Evolutionary conservation across 257 asterid species (phyloP), one percentile per base, ranked within the genome.

Genomic region (Buddleja alternifolia): DNA sequence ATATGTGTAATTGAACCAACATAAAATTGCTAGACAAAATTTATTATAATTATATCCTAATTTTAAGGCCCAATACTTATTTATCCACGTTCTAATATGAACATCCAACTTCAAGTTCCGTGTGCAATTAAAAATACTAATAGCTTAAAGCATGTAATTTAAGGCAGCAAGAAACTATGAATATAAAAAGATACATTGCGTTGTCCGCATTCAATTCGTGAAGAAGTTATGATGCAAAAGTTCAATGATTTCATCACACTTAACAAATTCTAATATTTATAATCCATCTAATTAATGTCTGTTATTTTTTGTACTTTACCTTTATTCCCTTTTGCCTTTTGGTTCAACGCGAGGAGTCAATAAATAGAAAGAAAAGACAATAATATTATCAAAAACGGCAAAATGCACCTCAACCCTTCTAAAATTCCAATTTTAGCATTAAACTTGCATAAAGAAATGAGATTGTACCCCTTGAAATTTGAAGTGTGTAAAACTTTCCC

Each of bases 121-220:
- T 52, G 58, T 52, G 36, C 58, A 52, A 52, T 21, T 52, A 16
- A 52, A 52, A 52, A 52, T n/a, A n/a, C n/a, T n/a, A 14, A 17
- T 14, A 52, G 15, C n/a, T 52, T 8, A 20, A 19, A 52, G 5
- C 5, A 29, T 29, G 36, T 52, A 20, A 52, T 23, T 52, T 11
- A 21, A 52, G 10, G 9, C 52, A 5, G 15, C 59, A 52, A 21
- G 16, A 23, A 52, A 52, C 59, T 8, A 20, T 52, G 36, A 20
- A 52, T 10, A 7, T 21, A 8, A 52, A 29, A n/a, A 54, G 40
- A 12, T 25, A 11, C 17, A 54, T 54, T 54, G 10, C 16, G 4
- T 21, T 9, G 3, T 21, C 24, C 17, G 16, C 51, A 44, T 44
- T 12, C 12, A 24, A 4, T 54, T 54, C 40, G 10, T 19, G 32